phyloP scores from a whole-genome alignment of 306 rosid species.

The cucumber (Cucumis sativus) region DNA sequence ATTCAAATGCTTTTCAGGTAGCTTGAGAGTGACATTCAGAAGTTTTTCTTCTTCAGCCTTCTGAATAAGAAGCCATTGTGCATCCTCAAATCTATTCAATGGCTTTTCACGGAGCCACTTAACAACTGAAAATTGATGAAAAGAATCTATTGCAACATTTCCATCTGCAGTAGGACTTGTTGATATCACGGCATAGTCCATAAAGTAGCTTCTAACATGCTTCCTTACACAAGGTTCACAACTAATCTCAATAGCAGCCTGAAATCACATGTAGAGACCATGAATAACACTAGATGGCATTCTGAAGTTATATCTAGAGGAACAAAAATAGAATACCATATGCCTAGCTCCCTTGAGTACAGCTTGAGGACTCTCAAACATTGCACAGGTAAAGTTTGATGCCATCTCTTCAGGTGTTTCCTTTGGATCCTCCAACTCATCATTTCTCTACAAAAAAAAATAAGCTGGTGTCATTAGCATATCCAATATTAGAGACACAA shows the following conservation, averaged over 20 bases:
- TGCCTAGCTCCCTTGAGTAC: constrained; percentile 94
- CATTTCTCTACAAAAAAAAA: constrained; percentile 34
- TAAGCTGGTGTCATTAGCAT: background rate
- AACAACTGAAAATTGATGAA: constrained; percentile 75
- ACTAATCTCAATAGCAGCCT: constrained; percentile 98
- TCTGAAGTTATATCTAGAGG: background rate
- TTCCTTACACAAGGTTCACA: constrained; percentile 95
- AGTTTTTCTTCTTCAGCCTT: constrained; percentile 96
- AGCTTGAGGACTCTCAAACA: constrained; percentile 77
- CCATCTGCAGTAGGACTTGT: constrained; percentile 84
- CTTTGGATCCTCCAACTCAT: constrained; percentile 91
- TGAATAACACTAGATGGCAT: background rate
- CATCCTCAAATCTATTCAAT: constrained; percentile 67
- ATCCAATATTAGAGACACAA: background rate
- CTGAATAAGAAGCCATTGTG: constrained; percentile 93
- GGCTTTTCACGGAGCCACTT: constrained; percentile 96
- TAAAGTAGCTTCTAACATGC: constrained; percentile 72
- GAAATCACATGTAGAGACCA: constrained; percentile 12
- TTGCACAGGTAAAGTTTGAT: constrained; percentile 75
- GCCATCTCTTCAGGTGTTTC: constrained; percentile 99
- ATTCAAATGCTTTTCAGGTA: constrained; percentile 57
- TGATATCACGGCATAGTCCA: constrained; percentile 76
- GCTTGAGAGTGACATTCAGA: constrained; percentile 79
- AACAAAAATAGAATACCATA: constrained; percentile 40
- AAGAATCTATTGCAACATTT: constrained; percentile 62